Conservation (phyloP, 306 rosid genomes). For the Vigna hirtella region DNA sequence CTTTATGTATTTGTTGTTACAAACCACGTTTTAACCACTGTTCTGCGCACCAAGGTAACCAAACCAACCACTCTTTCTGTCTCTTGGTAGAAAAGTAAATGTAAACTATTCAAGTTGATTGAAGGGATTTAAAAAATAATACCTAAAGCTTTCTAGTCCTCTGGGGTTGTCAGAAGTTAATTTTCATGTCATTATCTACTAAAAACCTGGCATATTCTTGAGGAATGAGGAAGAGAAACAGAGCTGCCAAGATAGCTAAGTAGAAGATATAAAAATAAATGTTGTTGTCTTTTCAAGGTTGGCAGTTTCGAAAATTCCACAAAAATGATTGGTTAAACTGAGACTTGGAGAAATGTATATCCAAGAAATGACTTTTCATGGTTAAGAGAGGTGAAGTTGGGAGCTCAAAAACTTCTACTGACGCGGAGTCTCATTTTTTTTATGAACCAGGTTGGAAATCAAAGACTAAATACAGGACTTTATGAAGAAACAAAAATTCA, state of each 20-base stretch:
- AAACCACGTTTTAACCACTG: constrained; percentile 6
- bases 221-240: neutral
- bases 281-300: constrained; percentile 18
- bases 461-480: neutral
- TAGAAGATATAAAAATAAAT: neutral
- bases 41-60: constrained; percentile 8
- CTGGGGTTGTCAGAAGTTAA: neutral
- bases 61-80: constrained; percentile 42
- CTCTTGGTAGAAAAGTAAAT: constrained; percentile 20
- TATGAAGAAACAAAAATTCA: constrained; percentile 26
- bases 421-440: constrained; percentile 38
- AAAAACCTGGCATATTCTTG: constrained; percentile 41
- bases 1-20: neutral
- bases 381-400: constrained; percentile 31
- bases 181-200: neutral
- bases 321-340: constrained; percentile 12
- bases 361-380: constrained; percentile 34
- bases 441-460: constrained; percentile 6
- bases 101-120: neutral
- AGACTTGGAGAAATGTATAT: constrained; percentile 44
- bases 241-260: constrained; percentile 1
- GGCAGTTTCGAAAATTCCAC: neutral
- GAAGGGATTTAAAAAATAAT: neutral
- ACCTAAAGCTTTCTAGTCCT: neutral
- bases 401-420: neutral